Base-by-base conservation (phyloP, 2,329 filamentous ascomycete genomes). In the Trichoderma sp. region DNA sequence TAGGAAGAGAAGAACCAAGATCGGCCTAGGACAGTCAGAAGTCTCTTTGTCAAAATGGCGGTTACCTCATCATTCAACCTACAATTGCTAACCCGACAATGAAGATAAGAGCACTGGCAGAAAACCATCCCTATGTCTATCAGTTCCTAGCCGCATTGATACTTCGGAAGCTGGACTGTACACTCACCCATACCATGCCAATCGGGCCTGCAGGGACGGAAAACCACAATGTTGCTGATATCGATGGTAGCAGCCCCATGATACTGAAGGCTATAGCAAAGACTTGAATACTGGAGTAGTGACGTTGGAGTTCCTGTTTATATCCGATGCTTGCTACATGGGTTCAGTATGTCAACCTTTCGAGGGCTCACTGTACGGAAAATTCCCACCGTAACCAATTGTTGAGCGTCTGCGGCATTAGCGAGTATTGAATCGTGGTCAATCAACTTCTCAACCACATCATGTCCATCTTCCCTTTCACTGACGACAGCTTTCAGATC, bases 101-200 rank as follows among this genome's bases (percentile, higher is more conserved):
- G 34, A 60, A 60, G 7, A 60, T 60, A 15, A 60, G 21, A 24
- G 57, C 45, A 10, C 57, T 60, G 17, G 57, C 57, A 26, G 57
- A 60, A 30, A 60, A 60, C 57, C 57, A 60, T 43, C 57, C 57
- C 57, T 60, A 51, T 14, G 14, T 2, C 4, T 41, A 5, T 60
- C 12, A 60, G 47, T 5, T 0, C 1, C 9, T n/a, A 39, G 21
- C 21, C 3, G 21, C 21, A 24, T 24, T 28, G 6, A 12, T 6
- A 14, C 3, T 7, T 28, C n/a, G 17, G 21, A 3, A 5, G 3
- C 0, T 7, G 19, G 1, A 26, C 21, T 2, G 17, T 19, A 12
- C 1, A 60, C 45, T 60, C 41, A 60, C 57, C 57, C 57, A 60
- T 12, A 60, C 57, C 57, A 60, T 60, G n/a, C 57, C 57, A 28